Conservation (phyloP, 2,329 filamentous ascomycete species). For the Sphaerulina musiva region DNA sequence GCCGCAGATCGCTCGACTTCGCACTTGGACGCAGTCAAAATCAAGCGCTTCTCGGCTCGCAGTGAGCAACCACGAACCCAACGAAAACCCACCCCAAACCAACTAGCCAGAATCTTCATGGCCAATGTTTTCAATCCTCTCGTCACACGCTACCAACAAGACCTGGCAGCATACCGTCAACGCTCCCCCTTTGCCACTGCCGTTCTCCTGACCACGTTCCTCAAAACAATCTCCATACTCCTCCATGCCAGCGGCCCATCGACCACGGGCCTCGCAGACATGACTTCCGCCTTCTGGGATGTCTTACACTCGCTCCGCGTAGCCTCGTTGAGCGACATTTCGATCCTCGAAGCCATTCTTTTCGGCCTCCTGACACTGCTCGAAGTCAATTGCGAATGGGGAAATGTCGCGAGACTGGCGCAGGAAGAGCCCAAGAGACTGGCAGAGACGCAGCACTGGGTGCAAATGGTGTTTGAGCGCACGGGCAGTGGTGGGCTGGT, state of each 20-base stretch:
- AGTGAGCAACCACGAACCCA: constrained; percentile 47
- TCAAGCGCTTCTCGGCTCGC: constrained; percentile 79
- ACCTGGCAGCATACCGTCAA: constrained; percentile 30
- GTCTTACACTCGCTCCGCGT: constrained; percentile 68
- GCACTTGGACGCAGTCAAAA: constrained; percentile 70
- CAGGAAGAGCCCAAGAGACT: constrained; percentile 68
- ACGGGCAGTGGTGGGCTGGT: constrained; percentile 32
- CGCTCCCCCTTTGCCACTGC: constrained; percentile 60
- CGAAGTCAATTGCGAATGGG: constrained; percentile 60
- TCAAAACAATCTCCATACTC: constrained; percentile 79
- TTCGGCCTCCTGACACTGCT: constrained; percentile 73
- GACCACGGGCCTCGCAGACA: constrained; percentile 65
- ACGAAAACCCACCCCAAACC: constrained; percentile 60
- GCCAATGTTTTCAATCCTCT: constrained; percentile 81
- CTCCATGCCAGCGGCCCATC: constrained; percentile 77
- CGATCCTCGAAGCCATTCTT: constrained; percentile 66
- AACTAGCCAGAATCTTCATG: constrained; percentile 68
- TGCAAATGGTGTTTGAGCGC: constrained; percentile 63
- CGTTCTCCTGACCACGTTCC: constrained; percentile 67
- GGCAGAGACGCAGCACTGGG: constrained; percentile 84
- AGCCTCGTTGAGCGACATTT: constrained; percentile 38
- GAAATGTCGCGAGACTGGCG: constrained; percentile 63
- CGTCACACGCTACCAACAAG: constrained; percentile 56
- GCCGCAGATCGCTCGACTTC: constrained; percentile 75
- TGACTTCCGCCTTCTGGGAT: constrained; percentile 79